Evolutionary conservation across 371 early-diverging fungal species (phyloP), one percentile per base, ranked within the genome.

Genomic region (Dinochytrium kinnereticum): DNA sequence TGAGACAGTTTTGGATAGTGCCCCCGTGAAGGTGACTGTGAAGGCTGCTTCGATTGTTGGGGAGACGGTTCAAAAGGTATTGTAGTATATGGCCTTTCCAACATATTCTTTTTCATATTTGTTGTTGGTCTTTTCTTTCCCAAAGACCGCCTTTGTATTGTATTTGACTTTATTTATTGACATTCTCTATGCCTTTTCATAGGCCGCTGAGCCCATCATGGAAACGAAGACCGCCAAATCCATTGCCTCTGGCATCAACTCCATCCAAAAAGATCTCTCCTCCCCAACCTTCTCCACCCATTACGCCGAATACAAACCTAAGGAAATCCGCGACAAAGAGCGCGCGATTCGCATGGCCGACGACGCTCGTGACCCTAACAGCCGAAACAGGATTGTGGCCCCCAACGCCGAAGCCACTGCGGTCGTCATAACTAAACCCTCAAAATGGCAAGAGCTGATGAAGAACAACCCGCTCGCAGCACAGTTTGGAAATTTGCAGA

Each of bases 401-500:
- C 76, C 82, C 30, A 77, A 85, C 74, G 78, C 79, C 1, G 77
- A 83, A n/a, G 98, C 98, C 53, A 96, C 96, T 68, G 87, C 90
- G 44, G 89, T 98, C 72, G 96, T 96, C 3, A 73, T 96, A 68
- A 96, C 96, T 83, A 93, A 96, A 83, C 92, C 94, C 74, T 91
- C 95, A 40, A 90, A 89, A 71, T 94, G 96, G 95, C 92, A 92
- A 77, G 94, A 93, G 82, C 88, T 92, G 77, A 97, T 98, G 98
- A 87, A 86, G 51, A 92, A 91, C 68, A 94, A 87, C 84, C 90
- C 95, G 38, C 80, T 98, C 34, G 90, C 94, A 81, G 94, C 94
- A 33, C 53, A 61, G 28, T 59, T 96, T 64, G 93, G 94, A 83
- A 87, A 85, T 51, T 90, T 93, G 34, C 89, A 90, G 79, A 89